Evolutionary conservation across 805 yeast genomes (phyloP).

Genomic region (Candida qinlingensis): DNA sequence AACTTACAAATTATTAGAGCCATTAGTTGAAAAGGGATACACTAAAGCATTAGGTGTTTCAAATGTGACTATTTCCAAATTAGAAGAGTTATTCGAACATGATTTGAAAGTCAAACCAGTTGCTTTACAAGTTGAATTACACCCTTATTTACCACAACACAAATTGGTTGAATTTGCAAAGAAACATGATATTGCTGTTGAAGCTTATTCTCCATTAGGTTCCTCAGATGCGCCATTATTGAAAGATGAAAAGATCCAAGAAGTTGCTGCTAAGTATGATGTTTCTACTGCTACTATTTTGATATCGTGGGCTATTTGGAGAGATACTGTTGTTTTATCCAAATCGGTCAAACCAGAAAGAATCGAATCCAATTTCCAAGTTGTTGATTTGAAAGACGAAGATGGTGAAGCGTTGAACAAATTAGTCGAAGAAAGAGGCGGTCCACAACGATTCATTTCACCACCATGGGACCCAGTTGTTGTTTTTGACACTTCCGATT

Average conservation of each 20-base stretch:
- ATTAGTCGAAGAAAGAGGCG: conserved; percentile 23
- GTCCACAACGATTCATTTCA: conserved; percentile 26
- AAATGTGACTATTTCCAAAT: conserved; percentile 13
- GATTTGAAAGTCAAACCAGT: conserved; percentile 13
- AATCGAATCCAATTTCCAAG: conserved; percentile 32
- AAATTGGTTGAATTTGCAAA: conserved; percentile 14
- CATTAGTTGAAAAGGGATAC: conserved; percentile 9
- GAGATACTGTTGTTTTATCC: conserved; percentile 51
- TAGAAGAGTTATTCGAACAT: conserved; percentile 7
- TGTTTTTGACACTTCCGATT: conserved; percentile 26
- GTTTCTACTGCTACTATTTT: conserved; percentile 44
- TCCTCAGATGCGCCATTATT: conserved; percentile 16
- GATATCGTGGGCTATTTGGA: conserved; percentile 55
- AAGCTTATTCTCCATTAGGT: conserved; percentile 20
- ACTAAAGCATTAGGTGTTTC: conserved; percentile 18
- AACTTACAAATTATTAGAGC: conserved; percentile 19
- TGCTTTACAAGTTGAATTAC: conserved; percentile 16
- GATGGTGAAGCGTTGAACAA: conserved; percentile 29
- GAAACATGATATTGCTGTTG: conserved; percentile 13
- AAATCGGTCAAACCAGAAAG: conserved; percentile 42
- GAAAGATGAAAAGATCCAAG: conserved; percentile 34
- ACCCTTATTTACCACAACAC: conserved; percentile 17
- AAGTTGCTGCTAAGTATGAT: conserved; percentile 40
- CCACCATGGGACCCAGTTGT: conserved; percentile 28
- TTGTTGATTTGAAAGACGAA: conserved; percentile 29